Percentiles rank a stretch among this genome's conserved stretches.
Conservation (phyloP, 768 basidiomycete species). For the Boletellus emodensis region DNA sequence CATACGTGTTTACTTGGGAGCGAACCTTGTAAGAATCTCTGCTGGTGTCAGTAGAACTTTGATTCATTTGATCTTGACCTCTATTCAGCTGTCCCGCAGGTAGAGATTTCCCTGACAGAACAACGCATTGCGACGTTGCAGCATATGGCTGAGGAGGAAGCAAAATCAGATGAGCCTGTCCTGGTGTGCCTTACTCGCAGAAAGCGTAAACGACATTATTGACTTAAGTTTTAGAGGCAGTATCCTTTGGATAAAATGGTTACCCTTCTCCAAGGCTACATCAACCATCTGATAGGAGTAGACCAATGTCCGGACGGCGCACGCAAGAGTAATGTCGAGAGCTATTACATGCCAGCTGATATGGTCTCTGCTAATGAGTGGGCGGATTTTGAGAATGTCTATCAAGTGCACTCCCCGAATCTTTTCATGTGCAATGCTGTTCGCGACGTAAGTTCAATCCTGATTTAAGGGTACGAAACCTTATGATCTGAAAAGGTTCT, state of each 20-base stretch:
- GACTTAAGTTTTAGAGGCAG: conserved; percentile 19
- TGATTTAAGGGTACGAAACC: not conserved
- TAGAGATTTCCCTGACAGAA: conserved; percentile 59
- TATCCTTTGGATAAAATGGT: conserved; percentile 47
- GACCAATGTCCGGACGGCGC: conserved; percentile 34
- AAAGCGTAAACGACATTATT: not conserved
- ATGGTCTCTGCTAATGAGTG: conserved; percentile 65
- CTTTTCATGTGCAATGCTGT: conserved; percentile 72
- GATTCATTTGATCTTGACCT: conserved; percentile 2
- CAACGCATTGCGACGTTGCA: conserved; percentile 51
- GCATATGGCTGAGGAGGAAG: conserved; percentile 14
- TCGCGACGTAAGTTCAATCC: conserved; percentile 60
- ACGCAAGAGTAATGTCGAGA: conserved; percentile 36
- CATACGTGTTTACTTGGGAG: conserved; percentile 78
- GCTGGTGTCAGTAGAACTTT: not conserved
- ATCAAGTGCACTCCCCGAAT: conserved; percentile 84
- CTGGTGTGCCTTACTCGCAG: conserved; percentile 13
- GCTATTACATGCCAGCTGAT: conserved; percentile 65
- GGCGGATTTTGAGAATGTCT: conserved; percentile 85
- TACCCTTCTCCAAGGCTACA: conserved; percentile 56
- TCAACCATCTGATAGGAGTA: conserved; percentile 46
- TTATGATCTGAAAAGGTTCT: conserved; percentile 54
- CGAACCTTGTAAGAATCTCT: conserved; percentile 53
- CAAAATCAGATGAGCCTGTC: conserved; percentile 1
- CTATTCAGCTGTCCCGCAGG: conserved; percentile 52